A percentile compares a stretch with the other conserved stretches of the same genome.
Evolutionary conservation across 148 eudicot species (phyloP).

Genomic region (Camellia sinensis): DNA sequence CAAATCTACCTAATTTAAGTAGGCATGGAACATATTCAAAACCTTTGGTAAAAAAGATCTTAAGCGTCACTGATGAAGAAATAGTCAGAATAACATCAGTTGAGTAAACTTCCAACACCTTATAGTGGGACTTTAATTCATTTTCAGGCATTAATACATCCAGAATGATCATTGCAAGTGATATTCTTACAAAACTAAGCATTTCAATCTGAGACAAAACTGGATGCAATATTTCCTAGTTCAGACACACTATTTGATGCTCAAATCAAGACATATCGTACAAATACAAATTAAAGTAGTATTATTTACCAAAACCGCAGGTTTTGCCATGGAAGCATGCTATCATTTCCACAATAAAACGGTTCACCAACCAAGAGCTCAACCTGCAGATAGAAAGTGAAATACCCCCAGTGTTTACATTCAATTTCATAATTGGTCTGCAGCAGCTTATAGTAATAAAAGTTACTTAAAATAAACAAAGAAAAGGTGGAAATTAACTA

Average conservation of each 20-base stretch:
- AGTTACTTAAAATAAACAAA: neutral
- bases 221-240: neutral
- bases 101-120: neutral
- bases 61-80: neutral
- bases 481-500: conserved; percentile 3
- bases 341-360: conserved; percentile 71
- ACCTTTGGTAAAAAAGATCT: neutral
- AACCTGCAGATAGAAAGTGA: conserved; percentile 44
- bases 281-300: neutral
- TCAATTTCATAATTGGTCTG: neutral
- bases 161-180: conserved; percentile 4
- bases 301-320: conserved; percentile 76
- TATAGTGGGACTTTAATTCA: neutral
- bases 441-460: neutral
- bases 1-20: neutral
- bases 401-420: neutral
- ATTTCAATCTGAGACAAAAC: neutral
- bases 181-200: neutral
- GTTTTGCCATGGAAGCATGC: conserved; percentile 83
- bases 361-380: conserved; percentile 83
- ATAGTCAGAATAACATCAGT: neutral
- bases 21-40: neutral
- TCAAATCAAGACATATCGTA: neutral
- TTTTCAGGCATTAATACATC: neutral
- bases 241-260: neutral